Conservation (phyloP, 345 rosid species). For the Moringa oleifera region DNA sequence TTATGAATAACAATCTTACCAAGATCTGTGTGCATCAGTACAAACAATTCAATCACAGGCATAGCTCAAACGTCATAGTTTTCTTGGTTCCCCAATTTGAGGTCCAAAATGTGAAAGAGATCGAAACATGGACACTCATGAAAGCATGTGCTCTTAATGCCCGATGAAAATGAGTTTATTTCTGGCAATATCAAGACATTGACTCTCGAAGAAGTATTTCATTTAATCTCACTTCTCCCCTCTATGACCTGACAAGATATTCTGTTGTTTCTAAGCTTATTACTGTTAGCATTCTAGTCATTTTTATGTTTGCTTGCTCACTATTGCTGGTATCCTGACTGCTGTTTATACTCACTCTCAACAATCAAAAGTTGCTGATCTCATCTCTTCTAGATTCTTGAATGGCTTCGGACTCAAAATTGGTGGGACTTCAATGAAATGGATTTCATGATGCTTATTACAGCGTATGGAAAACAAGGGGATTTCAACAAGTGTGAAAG, state of each 20-base stretch:
- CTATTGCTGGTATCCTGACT: background rate
- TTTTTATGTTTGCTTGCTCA: background rate
- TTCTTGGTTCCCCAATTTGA: background rate
- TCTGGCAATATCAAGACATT: background rate
- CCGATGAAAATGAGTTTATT: background rate
- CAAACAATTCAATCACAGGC: background rate
- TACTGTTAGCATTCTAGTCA: background rate
- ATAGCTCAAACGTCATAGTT: background rate
- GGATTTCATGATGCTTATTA: slow-evolving; percentile 83
- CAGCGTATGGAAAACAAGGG: slow-evolving; percentile 88
- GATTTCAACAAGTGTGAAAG: slow-evolving; percentile 83
- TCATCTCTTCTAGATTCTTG: slow-evolving; percentile 60
- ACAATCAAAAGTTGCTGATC: background rate
- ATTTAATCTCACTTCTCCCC: background rate
- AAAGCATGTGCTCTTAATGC: background rate
- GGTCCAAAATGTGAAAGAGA: background rate
- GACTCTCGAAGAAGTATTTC: background rate
- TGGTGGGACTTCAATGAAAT: slow-evolving; percentile 95
- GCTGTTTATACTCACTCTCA: background rate
- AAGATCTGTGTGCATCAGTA: too few species aligned
- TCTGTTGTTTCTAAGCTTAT: background rate
- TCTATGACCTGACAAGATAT: background rate
- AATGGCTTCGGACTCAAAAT: slow-evolving; percentile 77
- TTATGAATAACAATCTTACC: too few species aligned
- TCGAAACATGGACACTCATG: background rate